Conservation (phyloP, 2,329 filamentous ascomycete species). For the Penicillium occitanis region DNA sequence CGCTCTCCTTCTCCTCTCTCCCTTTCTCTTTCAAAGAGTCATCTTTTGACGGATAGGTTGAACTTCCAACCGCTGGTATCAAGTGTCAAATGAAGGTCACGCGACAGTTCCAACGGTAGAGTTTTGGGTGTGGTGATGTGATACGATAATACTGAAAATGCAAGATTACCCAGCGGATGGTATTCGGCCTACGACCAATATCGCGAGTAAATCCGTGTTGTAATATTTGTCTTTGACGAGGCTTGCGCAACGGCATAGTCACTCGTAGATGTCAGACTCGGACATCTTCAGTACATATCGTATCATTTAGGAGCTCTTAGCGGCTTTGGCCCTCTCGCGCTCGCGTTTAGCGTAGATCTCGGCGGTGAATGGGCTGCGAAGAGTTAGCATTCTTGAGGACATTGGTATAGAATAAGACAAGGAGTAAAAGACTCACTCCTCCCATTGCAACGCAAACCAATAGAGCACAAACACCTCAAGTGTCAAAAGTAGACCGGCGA, state of each 20-base stretch:
- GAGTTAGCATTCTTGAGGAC: conserved; percentile 3
- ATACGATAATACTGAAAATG: not conserved
- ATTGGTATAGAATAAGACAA: conserved; percentile 12
- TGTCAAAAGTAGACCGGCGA: conserved; percentile 78
- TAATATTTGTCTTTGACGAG: not conserved
- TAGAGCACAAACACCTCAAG: conserved; percentile 75
- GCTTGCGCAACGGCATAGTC: not conserved
- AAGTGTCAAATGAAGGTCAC: not conserved
- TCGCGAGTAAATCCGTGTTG: not conserved
- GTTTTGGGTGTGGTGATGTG: not conserved
- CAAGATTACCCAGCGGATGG: not conserved
- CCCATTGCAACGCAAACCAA: conserved; percentile 74
- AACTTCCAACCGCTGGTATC: conserved; percentile 2
- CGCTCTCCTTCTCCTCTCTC: not conserved
- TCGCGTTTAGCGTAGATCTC: conserved; percentile 81
- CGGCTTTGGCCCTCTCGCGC: conserved; percentile 41
- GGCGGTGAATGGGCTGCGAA: conserved; percentile 74
- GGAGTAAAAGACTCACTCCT: conserved; percentile 60
- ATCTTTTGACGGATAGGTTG: conserved; percentile 1
- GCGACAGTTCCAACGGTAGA: not conserved
- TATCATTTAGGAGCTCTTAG: conserved; percentile 37
- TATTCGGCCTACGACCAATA: not conserved
- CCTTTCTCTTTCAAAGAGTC: not conserved
- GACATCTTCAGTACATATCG: not conserved
- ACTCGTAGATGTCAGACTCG: not conserved